Evolutionary conservation across 768 basidiomycete genomes (phyloP).

Genomic region (Amanita thiersii): DNA sequence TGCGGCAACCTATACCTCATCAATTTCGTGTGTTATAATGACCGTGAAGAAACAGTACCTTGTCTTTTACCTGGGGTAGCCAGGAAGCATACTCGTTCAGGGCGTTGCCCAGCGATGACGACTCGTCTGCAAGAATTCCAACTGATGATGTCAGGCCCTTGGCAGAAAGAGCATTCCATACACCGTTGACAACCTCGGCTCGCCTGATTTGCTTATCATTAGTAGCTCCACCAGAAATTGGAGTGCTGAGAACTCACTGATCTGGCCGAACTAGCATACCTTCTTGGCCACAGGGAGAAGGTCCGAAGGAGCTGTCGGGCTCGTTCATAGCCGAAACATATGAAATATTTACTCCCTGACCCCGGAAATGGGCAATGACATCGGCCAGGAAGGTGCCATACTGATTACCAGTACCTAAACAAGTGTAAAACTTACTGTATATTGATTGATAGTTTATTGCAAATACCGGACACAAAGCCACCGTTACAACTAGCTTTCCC

Average conservation of each 20-base stretch:
- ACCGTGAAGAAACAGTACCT: slow-evolving; percentile 8
- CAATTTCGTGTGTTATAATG: no score
- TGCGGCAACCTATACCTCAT: slow-evolving; percentile 22
- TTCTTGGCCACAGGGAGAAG: slow-evolving; percentile 34
- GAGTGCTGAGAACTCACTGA: slow-evolving; percentile 20
- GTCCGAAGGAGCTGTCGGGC: slow-evolving; percentile 30
- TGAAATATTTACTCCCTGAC: slow-evolving; percentile 27
- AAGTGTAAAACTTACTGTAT: not conserved
- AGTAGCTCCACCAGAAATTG: not conserved
- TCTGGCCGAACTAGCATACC: slow-evolving; percentile 34
- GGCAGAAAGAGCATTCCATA: no score
- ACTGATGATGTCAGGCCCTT: slow-evolving; percentile 21
- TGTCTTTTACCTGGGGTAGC: slow-evolving; percentile 25
- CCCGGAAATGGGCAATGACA: slow-evolving; percentile 30
- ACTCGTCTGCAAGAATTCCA: slow-evolving; percentile 35
- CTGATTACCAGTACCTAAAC: slow-evolving; percentile 22
- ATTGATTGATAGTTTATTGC: not conserved
- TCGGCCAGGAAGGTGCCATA: slow-evolving; percentile 36
- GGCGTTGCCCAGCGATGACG: slow-evolving; percentile 23
- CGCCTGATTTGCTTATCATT: slow-evolving; percentile 16
- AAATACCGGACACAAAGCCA: slow-evolving; percentile 18
- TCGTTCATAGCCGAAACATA: slow-evolving; percentile 38
- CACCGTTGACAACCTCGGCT: slow-evolving; percentile 29
- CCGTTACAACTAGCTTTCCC: slow-evolving; percentile 27
- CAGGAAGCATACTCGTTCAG: slow-evolving; percentile 24